Base-by-base conservation (phyloP, 192 early-diverging fungal genomes). In the Entomortierella lignicola region DNA sequence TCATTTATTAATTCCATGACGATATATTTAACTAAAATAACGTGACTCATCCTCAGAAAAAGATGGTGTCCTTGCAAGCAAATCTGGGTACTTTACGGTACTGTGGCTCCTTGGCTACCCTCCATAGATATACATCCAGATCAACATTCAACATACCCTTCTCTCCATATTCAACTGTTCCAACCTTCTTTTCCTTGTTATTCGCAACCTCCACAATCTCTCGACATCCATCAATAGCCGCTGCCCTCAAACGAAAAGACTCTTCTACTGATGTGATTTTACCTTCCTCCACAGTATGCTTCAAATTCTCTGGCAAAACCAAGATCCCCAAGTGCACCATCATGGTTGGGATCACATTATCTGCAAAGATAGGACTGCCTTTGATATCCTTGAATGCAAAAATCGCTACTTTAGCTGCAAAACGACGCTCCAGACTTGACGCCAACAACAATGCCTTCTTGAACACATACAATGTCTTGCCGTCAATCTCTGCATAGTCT, bases 401-500 rank as follows among this genome's bases (percentile, higher is more conserved):
- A 4, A 75, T 83, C 1, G 55, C 48, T 29, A 90, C 81, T 7
- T 80, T 72, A 11, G 81, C 73, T 5, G 82, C 77, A 73, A 95
- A 94, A 5, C 85, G 83, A 55, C 86, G 74, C 59, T 84, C 86
- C 6, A 94, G 71, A 31, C 89, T 89, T 42, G 85, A 87, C 5
- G 87, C 89, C 20, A 95, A 77, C 15, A 93, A 82, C 66, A 95
- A 89, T 0, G 94, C 92, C 79, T 92, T 91, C 59, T 93, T 93
- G 79, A 93, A 92, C 13, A 95, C 55, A 75, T 93, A 96, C 0
- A 92, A 83, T 0, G 51, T 43, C 29, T 85, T 34, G 1, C 85
- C 87, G 52, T 91, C 75, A 15, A 90, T 55, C 26, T 66, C 55
- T 11, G 82, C 80, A 17, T 69, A 70, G 72, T 97, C 95, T 47